Base-by-base conservation (phyloP, 2,329 filamentous ascomycete species). In the Mollisiaceae sp. region DNA sequence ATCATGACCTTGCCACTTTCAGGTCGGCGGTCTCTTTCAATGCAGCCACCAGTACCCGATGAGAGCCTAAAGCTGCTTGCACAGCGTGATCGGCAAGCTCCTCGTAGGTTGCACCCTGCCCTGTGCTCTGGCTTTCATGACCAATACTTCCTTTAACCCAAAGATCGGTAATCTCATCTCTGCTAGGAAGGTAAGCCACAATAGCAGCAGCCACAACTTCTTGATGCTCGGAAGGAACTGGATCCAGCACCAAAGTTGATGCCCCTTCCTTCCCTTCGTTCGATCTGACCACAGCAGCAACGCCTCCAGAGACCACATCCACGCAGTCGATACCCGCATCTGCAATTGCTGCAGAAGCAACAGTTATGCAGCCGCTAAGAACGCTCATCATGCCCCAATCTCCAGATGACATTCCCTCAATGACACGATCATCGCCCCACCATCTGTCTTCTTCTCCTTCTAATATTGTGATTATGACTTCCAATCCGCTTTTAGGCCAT, bases 401-500 rank as follows among this genome's bases (percentile, higher is more conserved):
- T 68, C 89, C 88, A 65, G 88, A 85, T 56, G 82, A 71, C 79
- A 79, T 56, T 78, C 78, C 76, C 78, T 85, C 77, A 77, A 85
- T 79, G 65, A 79, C 82, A 9, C 78, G 75, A 22, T 80, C 79
- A 75, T 87, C 84, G 4, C 84, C 87, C 84, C 85, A 87, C 83
- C 86, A 88, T 41, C 82, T 82, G 73, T 94, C 91, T 76, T 97
- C 92, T 75, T 98, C 95, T 2, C 93, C 94, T 79, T 99, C 95
- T 20, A 99, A 83, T 58, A 99, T 89, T 0, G 93, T 97, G 58
- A 99, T 88, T 20, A 97, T 90, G 47, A 99, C 89, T 76, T 99
- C 95, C n/a, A 97, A 89, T 54, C 93, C 94, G 77, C 93, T 97
- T 82, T 99, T 99, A n/a, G 95, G 95, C 92, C 94, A 99, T 65